Conservation (phyloP, 192 early-diverging fungal genomes). For the Jimgerdemannia lactiflua region DNA sequence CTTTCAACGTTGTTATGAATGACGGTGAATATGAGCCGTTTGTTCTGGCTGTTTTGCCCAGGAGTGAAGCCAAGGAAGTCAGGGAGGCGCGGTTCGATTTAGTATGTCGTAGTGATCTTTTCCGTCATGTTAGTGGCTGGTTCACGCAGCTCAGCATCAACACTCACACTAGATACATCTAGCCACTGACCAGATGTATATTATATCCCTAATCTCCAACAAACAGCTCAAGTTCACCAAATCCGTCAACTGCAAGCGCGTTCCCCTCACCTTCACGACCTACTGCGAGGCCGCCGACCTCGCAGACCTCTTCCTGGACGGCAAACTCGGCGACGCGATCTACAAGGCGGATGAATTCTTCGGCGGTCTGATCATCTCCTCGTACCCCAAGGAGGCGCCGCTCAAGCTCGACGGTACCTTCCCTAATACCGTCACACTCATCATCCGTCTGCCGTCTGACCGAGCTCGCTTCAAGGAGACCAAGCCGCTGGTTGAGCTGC, state of each 20-base stretch:
- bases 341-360: constrained; percentile 7
- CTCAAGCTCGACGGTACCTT: constrained; percentile 14
- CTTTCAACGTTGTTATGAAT: constrained; percentile 38
- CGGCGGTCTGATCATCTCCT: constrained; percentile 24
- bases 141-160: constrained; percentile 31
- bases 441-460: constrained; percentile 16
- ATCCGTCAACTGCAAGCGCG: not conserved
- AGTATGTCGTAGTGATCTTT: constrained; percentile 11
- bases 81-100: constrained; percentile 55
- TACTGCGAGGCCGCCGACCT: constrained; percentile 28
- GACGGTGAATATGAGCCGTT: constrained; percentile 41
- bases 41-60: constrained; percentile 70
- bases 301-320: constrained; percentile 20
- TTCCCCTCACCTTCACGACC: constrained; percentile 17
- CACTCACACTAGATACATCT: constrained; percentile 4
- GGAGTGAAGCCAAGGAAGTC: constrained; percentile 49
- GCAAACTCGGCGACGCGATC: constrained; percentile 17
- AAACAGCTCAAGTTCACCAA: not conserved
- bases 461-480: constrained; percentile 23
- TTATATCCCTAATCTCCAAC: not conserved
- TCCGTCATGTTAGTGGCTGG: not conserved
- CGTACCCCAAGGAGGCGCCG: constrained; percentile 22
- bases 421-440: not conserved
- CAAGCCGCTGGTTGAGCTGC: constrained; percentile 14
- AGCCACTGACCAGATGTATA: not conserved